phyloP scores from a whole-genome alignment of 176 grass and related monocot species.

The Oryza nivara region DNA sequence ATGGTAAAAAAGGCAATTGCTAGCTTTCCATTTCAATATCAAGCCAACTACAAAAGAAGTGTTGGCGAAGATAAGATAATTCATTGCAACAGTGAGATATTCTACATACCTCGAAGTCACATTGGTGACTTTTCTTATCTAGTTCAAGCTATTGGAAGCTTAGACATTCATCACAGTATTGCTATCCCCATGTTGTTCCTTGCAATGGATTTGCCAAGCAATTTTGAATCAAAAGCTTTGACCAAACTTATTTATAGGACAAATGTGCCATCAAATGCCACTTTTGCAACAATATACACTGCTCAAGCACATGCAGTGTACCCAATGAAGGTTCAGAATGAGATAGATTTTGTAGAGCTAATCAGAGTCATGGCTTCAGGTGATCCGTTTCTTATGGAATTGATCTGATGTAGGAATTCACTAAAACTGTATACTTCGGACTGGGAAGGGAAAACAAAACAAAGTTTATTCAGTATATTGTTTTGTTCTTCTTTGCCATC shows the following conservation, averaged over 20 bases:
- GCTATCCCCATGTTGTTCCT: slow-evolving; percentile 84
- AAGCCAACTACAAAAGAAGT: slow-evolving; percentile 75
- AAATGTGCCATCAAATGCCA: slow-evolving; percentile 58
- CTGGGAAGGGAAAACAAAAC: slow-evolving; percentile 34
- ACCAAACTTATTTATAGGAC: slow-evolving; percentile 65
- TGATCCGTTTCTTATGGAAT: slow-evolving; percentile 82
- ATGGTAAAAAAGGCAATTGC: slow-evolving; percentile 61
- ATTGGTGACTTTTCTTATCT: slow-evolving; percentile 60
- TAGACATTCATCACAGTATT: slow-evolving; percentile 80
- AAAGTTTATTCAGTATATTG: slow-evolving; percentile 14
- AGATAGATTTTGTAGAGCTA: slow-evolving; percentile 81
- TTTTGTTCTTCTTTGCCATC: slow-evolving; percentile 27
- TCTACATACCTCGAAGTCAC: slow-evolving; percentile 69
- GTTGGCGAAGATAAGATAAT: slow-evolving; percentile 69
- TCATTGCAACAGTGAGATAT: slow-evolving; percentile 78
- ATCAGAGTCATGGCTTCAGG: slow-evolving; percentile 76
- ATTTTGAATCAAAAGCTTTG: slow-evolving; percentile 84
- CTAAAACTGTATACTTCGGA: slow-evolving; percentile 3
- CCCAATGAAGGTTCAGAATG: slow-evolving; percentile 78
- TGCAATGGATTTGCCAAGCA: slow-evolving; percentile 74
- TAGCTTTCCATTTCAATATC: slow-evolving; percentile 70
- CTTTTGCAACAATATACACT: slow-evolving; percentile 67
- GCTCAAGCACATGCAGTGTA: slow-evolving; percentile 75
- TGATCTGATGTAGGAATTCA: slow-evolving; percentile 59
- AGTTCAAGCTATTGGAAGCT: slow-evolving; percentile 65